Percentiles rank a stretch among this genome's conserved stretches.
Evolutionary conservation across 805 yeast genomes (phyloP).

Genomic region (Scheffersomyces lignosus): DNA sequence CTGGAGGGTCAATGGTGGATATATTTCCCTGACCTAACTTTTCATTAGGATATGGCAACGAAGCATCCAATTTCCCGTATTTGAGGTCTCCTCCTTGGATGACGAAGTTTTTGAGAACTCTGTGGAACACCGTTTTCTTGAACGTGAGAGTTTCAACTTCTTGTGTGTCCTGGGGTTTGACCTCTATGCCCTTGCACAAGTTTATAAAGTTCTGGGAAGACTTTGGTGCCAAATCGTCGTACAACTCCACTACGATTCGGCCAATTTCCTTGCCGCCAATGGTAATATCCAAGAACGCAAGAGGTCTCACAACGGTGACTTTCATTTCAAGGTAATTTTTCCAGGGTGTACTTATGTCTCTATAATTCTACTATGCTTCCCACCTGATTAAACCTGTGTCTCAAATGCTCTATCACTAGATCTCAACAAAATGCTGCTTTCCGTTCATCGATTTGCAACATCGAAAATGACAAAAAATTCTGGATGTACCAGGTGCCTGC

Average conservation of each 20-base stretch:
- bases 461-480: no score
- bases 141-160: conserved; percentile 29
- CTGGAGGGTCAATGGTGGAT: conserved; percentile 16
- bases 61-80: conserved; percentile 28
- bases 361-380: no score
- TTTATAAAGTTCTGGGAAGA: conserved; percentile 51
- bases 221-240: conserved; percentile 52
- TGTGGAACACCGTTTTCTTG: conserved; percentile 53
- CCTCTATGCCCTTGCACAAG: conserved; percentile 37
- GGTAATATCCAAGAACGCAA: conserved; percentile 52
- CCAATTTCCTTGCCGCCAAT: conserved; percentile 48
- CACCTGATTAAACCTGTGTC: no score
- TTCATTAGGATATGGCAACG: conserved; percentile 20
- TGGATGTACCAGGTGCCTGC: no score
- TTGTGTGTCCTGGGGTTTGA: no score
- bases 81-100: conserved; percentile 66
- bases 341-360: no score
- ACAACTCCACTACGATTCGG: conserved; percentile 60
- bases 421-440: no score
- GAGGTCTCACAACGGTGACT: conserved; percentile 27
- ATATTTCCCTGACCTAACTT: conserved; percentile 38
- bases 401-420: no score
- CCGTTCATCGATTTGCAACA: no score
- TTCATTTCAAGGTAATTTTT: no score
- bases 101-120: conserved; percentile 68